Conservation (phyloP, 768 basidiomycete species). For the Suillus clintonianus region DNA sequence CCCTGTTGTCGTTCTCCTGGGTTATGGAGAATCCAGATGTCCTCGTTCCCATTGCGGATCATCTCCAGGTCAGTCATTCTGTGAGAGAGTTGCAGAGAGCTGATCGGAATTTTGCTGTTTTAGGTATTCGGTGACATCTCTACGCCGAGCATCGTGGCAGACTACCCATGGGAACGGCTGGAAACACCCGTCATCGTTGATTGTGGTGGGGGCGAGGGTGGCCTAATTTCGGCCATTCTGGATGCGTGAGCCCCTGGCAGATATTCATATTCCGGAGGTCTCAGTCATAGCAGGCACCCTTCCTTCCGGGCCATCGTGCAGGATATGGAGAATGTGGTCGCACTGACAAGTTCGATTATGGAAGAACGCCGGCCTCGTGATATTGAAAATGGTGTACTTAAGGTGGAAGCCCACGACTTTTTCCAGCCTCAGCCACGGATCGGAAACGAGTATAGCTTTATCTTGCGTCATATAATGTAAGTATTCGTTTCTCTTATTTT, state of each 20-base stretch:
- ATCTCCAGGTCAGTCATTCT: neutral
- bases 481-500: neutral
- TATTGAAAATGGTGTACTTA: slow-evolving; percentile 33
- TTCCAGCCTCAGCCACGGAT: slow-evolving; percentile 36
- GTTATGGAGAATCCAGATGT: neutral
- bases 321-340: slow-evolving; percentile 33
- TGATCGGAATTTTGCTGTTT: neutral
- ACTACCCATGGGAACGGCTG: slow-evolving; percentile 41
- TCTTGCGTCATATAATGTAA: slow-evolving; percentile 7
- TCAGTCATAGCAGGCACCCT: neutral
- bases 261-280: neutral
- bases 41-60: slow-evolving; percentile 22
- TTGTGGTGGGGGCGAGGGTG: slow-evolving; percentile 43
- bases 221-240: slow-evolving; percentile 41
- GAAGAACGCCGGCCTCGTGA: slow-evolving; percentile 36
- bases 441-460: neutral
- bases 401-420: slow-evolving; percentile 41
- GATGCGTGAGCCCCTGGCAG: slow-evolving; percentile 31
- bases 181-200: slow-evolving; percentile 40
- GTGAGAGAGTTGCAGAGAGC: neutral
- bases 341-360: slow-evolving; percentile 4
- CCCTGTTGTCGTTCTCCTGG: slow-evolving; percentile 24
- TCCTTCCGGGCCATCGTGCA: slow-evolving; percentile 34
- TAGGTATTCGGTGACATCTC: slow-evolving; percentile 6
- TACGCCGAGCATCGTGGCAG: slow-evolving; percentile 39